Evolutionary conservation across 2,329 filamentous ascomycete genomes (phyloP), one percentile per base, ranked within the genome.

Genomic region (Geosmithia morbida): DNA sequence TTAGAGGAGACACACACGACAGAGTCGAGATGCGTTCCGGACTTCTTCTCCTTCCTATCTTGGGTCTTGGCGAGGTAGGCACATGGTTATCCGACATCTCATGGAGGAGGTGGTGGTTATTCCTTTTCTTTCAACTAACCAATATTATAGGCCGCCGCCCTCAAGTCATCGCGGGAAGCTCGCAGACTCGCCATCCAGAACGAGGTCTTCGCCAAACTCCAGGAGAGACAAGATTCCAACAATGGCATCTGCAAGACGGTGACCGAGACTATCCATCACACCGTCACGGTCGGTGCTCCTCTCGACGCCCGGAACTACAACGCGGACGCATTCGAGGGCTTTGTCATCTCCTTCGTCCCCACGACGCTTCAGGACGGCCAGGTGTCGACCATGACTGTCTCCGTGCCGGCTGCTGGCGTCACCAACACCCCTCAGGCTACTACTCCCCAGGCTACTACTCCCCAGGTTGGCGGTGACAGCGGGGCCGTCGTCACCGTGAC

Each of bases 241-340:
- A 43, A 17, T 41, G 46, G 45, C 39, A 45, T 29, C 39, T n/a
- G 16, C n/a, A 41, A 46, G 46, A 49, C 49, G 5, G 49, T 50
- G n/a, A 51, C 51, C 18, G 48, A 52, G 46, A 52, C 51, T 16
- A 44, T 50, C 13, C 46, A 41, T 19, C 49, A 52, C 30, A 49
- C 42, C 26, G 39, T 52, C 42, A 52, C 51, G 17, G 46, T 50
- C 45, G 50, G 47, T 33, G 49, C 33, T 44, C 43, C 45, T 6
- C 33, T 37, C 6, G 11, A 3, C 11, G 33, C 33, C 45, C 17
- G 19, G 18, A 2, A 42, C 3, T 7, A 43, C 16, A 16, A 44
- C 14, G 44, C 41, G 7, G 22, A 46, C 4, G 26, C n/a, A 20
- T 46, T 49, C 17, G 48, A 49, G 41, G 44, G 44, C 40, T 49